Conservation (phyloP, 805 yeast species). For the Scheffersomyces spartinae region DNA sequence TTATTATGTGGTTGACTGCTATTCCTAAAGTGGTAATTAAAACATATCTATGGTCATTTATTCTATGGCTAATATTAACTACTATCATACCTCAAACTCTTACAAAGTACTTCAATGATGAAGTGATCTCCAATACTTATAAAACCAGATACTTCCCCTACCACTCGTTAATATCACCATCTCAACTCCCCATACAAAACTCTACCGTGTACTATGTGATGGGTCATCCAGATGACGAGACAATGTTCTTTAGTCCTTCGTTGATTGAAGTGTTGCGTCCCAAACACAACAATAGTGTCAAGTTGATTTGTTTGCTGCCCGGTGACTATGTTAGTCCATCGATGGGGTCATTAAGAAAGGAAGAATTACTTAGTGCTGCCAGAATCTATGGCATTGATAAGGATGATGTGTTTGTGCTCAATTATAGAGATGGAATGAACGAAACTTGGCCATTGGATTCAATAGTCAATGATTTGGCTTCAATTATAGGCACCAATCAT, state of each 20-base stretch:
- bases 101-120: no score
- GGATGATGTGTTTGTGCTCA: constrained; percentile 34
- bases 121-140: no score
- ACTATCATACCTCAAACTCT: no score
- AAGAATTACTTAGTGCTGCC: constrained; percentile 50
- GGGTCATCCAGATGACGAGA: constrained; percentile 98
- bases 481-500: constrained; percentile 24
- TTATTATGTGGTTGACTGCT: no score
- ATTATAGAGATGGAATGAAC: constrained; percentile 54
- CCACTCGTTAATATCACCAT: no score
- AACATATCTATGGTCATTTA: no score
- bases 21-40: no score
- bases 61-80: no score
- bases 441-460: no score
- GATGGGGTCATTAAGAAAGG: constrained; percentile 48
- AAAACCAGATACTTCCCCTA: no score
- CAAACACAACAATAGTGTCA: constrained; percentile 37
- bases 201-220: constrained; percentile 53
- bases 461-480: constrained; percentile 26
- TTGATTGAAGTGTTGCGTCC: constrained; percentile 38
- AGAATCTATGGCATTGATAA: constrained; percentile 38
- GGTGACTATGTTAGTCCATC: constrained; percentile 63
- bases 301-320: constrained; percentile 57
- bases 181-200: no score
- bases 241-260: constrained; percentile 91